Evolutionary conservation across 164 flowering plant genomes (phyloP), one percentile per base, ranked within the genome.

Genomic region (Aristolochia californica): DNA sequence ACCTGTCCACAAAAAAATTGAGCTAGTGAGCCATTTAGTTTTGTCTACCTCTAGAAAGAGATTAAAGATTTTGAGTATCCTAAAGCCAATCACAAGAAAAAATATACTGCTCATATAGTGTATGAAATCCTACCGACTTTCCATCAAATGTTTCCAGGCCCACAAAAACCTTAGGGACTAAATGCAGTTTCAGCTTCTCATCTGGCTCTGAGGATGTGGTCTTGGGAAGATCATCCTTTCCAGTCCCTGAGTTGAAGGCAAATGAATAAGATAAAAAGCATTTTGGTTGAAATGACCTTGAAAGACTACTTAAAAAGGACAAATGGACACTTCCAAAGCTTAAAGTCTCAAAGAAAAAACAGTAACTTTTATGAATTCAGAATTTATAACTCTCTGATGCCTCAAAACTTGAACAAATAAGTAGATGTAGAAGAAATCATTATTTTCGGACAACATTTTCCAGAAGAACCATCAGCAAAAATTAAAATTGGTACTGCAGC

Each of bases 81-180:
- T 14, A 17, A 47, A 17, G 18, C 50, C 0, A 13, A 47, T 17
- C 2, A 20, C 10, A 17, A 4, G 50, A 17, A 17, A 5, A 14
- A 16, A 2, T 17, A 4, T 5, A 14, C 5, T 16, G 8, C 20
- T 17, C 4, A 7, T 1, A 47, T 8, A 16, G 5, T 20, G 10
- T 47, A 8, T 8, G 22, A 25, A 15, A 7, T 44, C 64, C 14
- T 79, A 87, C 95, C 84, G 58, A 30, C 72, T 80, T 83, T 55
- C 89, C 93, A 53, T 87, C 90, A 30, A 65, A 62, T 18, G 60
- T 70, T 80, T 90, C 95, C 24, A 62, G 66, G 43, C 58, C 83
- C 63, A 69, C 70, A 74, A 80, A 85, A 21, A 82, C 74, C 76
- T 73, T 85, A 30, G 88, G 77, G 52, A 55, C 56, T 20, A 64